A percentile compares a stretch with the other conserved stretches of the same genome.
Conservation (phyloP, 1,284 basidiomycete genomes). For the Ceratobasidium theobromae region DNA sequence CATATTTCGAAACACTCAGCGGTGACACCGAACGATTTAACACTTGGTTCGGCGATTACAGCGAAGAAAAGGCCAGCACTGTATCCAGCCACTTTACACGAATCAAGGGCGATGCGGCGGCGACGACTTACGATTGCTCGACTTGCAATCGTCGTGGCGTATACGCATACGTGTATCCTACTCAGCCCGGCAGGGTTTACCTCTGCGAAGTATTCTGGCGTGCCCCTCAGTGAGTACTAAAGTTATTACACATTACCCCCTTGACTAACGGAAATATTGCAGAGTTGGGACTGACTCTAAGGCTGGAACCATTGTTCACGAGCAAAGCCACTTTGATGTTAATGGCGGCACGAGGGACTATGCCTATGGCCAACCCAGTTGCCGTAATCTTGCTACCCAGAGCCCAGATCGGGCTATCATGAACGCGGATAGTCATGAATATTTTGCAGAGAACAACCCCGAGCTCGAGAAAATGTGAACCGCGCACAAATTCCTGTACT, state of each 20-base stretch:
- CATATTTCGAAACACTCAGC: background rate
- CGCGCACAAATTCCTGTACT: too few relatives aligned
- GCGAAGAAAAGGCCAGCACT: background rate
- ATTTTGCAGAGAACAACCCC: constrained; percentile 12
- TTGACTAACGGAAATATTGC: background rate
- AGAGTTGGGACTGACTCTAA: constrained; percentile 22
- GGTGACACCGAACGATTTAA: background rate
- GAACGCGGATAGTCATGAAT: constrained; percentile 8
- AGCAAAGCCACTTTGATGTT: constrained; percentile 10
- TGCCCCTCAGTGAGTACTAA: background rate
- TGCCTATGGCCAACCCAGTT: constrained; percentile 11
- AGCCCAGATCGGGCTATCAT: background rate
- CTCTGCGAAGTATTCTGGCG: constrained; percentile 24
- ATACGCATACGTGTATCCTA: constrained; percentile 16
- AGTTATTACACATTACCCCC: background rate
- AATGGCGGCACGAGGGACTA: constrained; percentile 10
- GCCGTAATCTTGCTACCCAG: background rate
- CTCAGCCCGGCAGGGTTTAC: constrained; percentile 2
- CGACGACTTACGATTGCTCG: constrained; percentile 9
- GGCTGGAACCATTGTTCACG: constrained; percentile 13
- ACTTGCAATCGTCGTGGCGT: background rate
- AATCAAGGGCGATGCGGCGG: background rate
- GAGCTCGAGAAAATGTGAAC: too few relatives aligned
- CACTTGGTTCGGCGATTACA: constrained; percentile 28
- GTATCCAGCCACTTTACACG: background rate